Evolutionary conservation across 129 eudicot genomes (phyloP), one percentile per base, ranked within the genome.

Genomic region (Centrapalus pauciflorus): DNA sequence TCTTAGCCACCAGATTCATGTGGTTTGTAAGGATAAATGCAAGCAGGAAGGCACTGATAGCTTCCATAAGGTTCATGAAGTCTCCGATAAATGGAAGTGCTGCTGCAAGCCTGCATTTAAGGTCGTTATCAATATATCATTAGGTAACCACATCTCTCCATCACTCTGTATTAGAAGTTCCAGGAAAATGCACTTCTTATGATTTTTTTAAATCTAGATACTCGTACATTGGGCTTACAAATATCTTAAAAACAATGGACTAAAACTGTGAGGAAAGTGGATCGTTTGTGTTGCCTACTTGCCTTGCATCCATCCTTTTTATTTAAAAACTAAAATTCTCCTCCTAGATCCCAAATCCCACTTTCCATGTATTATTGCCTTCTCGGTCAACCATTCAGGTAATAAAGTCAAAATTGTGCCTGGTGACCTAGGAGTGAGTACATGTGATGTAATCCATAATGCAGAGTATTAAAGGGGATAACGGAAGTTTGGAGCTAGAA

Each of bases 181-280:
- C 74, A 0, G 17, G 90, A 77, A 57, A 82, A 56, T 13, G 99
- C 83, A 12, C 86, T 84, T 77, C 97, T 95, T 74, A 80, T 80
- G 48, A 94, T 70, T 21, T 83, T 74, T 84, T 94, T n/a, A 97
- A 89, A 32, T 94, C 99, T 48, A 94, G 37, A 75, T 78, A 89
- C 85, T 94, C 99, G 48, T 94, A 89, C 95, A 89, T 89, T 21
- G 99, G 99, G 51, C 97, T 86, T 4, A 97, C 97, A 67, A 94
- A 94, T 24, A 94, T 89, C 99, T 94, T 70, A 35, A 59, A 56
- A 33, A 77, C 23, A 4, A n/a, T n/a, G n/a, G n/a, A n/a, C n/a
- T n/a, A n/a, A n/a, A n/a, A n/a, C n/a, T n/a, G n/a, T n/a, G n/a
- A n/a, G n/a, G n/a, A n/a, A n/a, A n/a, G n/a, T n/a, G n/a, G n/a